phyloP scores from a whole-genome alignment of 495 filamentous ascomycete genomes.

The Pseudoneurospora amorphoporcata region DNA sequence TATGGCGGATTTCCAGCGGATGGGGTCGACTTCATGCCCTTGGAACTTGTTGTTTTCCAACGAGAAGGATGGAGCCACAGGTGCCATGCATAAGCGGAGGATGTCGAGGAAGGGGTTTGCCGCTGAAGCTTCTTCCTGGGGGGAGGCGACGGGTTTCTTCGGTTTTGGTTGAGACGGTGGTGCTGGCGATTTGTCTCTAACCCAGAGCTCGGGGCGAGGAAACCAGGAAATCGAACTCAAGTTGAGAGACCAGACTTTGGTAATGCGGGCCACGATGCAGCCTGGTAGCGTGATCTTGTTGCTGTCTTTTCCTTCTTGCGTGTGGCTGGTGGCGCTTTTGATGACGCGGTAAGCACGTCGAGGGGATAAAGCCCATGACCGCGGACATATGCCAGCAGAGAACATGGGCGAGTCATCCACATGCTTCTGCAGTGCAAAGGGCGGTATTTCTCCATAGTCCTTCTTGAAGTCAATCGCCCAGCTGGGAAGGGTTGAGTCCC shows the following conservation, averaged over 20 bases:
- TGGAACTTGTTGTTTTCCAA: not conserved
- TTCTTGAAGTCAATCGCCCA: not conserved
- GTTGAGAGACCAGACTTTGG: not conserved
- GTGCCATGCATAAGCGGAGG: not conserved
- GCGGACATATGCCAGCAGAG: not conserved
- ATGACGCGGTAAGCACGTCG: not conserved
- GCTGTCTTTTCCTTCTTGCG: not conserved
- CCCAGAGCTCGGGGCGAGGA: not conserved
- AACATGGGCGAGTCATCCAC: not conserved
- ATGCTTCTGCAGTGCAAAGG: not conserved
- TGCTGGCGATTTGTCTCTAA: not conserved
- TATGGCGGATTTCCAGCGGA: not conserved
- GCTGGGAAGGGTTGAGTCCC: not conserved
- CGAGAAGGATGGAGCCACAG: not conserved
- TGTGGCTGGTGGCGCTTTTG: not conserved
- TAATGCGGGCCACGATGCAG: not conserved
- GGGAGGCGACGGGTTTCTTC: not conserved
- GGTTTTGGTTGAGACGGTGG: not conserved
- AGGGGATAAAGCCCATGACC: not conserved
- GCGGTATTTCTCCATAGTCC: not conserved
- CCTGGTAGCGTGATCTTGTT: not conserved
- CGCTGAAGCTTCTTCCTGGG: not conserved
- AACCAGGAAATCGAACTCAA: not conserved
- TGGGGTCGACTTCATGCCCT: not conserved
- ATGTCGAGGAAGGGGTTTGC: not conserved